Percentiles rank a stretch among this genome's conserved stretches.
Evolutionary conservation across 257 asterid genomes (phyloP).

Genomic region (Solanum sitiens): DNA sequence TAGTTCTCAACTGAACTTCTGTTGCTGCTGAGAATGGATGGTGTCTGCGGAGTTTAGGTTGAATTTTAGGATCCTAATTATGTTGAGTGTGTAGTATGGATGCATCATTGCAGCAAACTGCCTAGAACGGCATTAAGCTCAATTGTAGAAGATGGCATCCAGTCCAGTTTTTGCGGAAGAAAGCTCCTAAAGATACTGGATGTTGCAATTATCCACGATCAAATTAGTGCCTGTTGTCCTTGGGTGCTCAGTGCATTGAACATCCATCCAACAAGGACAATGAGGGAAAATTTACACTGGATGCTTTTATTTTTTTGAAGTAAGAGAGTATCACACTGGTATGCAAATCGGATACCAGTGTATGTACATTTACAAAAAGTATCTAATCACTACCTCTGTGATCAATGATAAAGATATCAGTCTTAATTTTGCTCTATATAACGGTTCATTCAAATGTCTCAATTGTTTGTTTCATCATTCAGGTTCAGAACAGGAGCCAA

Average conservation of each 20-base stretch:
- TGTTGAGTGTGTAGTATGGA: background rate
- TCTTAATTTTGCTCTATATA: background rate
- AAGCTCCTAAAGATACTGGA: background rate
- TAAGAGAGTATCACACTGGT: background rate
- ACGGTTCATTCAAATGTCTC: background rate
- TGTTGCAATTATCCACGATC: background rate
- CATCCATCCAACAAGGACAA: background rate
- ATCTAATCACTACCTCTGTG: background rate
- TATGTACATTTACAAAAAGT: background rate
- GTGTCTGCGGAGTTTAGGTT: background rate
- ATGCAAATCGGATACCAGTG: background rate
- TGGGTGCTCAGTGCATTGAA: background rate
- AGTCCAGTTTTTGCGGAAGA: background rate
- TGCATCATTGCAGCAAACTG: background rate
- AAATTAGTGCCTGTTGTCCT: background rate
- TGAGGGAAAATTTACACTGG: background rate
- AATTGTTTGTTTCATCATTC: constrained; percentile 10
- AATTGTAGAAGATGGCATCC: background rate
- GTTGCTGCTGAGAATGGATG: background rate
- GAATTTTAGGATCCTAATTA: background rate
- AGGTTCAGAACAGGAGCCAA: constrained; percentile 87
- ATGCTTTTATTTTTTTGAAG: background rate
- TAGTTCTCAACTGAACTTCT: background rate
- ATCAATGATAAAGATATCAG: background rate
- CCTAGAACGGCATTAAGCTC: background rate